A percentile compares a stretch with the other conserved stretches of the same genome.
Conservation (phyloP, 108 stramenopile genomes). For the Stephanodiscus triporus region DNA sequence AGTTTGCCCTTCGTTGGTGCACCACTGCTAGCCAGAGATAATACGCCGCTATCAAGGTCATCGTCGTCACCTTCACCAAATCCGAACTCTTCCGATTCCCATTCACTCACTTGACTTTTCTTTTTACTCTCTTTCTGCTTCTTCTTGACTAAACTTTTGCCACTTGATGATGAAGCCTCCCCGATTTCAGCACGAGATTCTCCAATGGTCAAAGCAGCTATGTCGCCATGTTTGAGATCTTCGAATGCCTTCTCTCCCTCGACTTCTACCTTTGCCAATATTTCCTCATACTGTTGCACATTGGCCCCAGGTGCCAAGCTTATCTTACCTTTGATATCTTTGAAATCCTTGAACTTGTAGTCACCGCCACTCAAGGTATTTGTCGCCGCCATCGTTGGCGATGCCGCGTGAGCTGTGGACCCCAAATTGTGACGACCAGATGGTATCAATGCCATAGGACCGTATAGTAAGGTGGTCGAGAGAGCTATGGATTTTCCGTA, state of each 20-base stretch:
- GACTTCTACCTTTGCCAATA: conserved; percentile 43
- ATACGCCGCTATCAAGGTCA: conserved; percentile 31
- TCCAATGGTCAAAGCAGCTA: conserved; percentile 40
- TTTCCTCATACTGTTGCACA: conserved; percentile 40
- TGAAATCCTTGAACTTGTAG: conserved; percentile 53
- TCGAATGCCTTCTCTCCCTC: conserved; percentile 46
- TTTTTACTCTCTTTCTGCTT: conserved; percentile 26
- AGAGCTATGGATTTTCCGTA: conserved; percentile 47
- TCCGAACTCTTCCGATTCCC: conserved; percentile 54
- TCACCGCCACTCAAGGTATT: conserved; percentile 11
- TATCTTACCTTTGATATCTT: conserved; percentile 48
- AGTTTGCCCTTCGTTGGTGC: conserved; percentile 21
- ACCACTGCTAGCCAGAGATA: conserved; percentile 26
- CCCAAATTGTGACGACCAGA: conserved; percentile 22
- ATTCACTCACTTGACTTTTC: conserved; percentile 39
- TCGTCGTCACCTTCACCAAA: conserved; percentile 51
- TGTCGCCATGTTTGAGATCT: conserved; percentile 23
- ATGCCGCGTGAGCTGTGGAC: conserved; percentile 37
- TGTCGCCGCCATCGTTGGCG: conserved; percentile 10
- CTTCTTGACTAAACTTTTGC: conserved; percentile 2
- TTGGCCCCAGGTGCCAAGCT: conserved; percentile 46
- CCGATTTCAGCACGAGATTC: conserved; percentile 7
- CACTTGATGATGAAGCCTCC: not conserved
- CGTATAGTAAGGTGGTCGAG: conserved; percentile 44
- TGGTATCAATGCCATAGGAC: conserved; percentile 37